These are phyloP conservation scores for Cajanus cajan DNA, from an alignment of 306 rosid genomes.

Conservation along the genomic window DNA sequence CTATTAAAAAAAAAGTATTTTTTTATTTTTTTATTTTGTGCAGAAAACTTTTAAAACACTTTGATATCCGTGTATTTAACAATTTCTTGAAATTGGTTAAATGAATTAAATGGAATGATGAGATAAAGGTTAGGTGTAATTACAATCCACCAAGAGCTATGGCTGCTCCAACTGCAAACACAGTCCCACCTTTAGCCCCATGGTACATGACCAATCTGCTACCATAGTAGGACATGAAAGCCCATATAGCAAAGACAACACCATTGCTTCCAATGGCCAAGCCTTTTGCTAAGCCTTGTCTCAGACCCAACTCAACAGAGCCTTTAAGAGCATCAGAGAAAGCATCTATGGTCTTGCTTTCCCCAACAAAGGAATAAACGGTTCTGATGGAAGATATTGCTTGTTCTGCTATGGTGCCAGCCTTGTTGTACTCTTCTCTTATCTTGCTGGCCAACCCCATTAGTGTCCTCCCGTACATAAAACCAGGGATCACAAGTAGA, in stretches of 20 bases:
- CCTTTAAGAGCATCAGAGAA: conserved; percentile 72
- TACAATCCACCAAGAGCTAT: conserved; percentile 88
- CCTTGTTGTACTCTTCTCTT: conserved; percentile 65
- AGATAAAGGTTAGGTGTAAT: conserved; percentile 8
- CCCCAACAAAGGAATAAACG: conserved; percentile 83
- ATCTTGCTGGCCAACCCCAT: conserved; percentile 69
- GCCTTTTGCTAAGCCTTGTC: conserved; percentile 88
- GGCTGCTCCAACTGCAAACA: conserved; percentile 79
- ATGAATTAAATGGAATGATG: background rate
- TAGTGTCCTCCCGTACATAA: conserved; percentile 74
- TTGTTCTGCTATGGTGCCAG: conserved; percentile 79
- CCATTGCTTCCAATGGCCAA: conserved; percentile 92
- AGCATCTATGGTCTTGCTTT: conserved; percentile 59
- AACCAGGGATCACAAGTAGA: conserved; percentile 75
- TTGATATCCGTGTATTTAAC: too few species aligned
- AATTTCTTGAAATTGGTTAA: background rate
- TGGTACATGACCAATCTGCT: conserved; percentile 93
- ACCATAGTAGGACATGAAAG: conserved; percentile 78
- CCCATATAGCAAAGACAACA: conserved; percentile 81
- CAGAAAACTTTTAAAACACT: too few species aligned
- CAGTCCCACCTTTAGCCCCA: conserved; percentile 81
- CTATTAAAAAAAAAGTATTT: too few species aligned
- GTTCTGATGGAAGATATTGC: conserved; percentile 85
- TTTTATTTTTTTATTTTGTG: too few species aligned
- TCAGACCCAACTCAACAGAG: conserved; percentile 69